These are phyloP conservation scores for Ceratocystis albifundus DNA, from an alignment of 2,329 filamentous ascomycete species.

Conservation along the genomic window DNA sequence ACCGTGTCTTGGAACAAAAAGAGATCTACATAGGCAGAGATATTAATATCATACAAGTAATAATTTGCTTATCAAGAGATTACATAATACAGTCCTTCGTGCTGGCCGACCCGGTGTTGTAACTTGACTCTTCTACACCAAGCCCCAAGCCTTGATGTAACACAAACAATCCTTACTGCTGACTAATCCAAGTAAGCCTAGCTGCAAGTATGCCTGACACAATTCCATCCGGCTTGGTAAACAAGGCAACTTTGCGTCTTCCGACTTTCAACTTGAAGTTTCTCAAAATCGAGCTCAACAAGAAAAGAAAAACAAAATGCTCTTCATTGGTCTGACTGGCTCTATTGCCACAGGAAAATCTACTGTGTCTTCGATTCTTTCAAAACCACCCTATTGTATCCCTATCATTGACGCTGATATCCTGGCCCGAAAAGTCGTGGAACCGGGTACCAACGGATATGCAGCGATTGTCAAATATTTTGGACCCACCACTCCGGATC, in stretches of 20 bases:
- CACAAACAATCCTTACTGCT: background rate
- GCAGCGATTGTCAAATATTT: constrained; percentile 72
- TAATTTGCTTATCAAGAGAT: background rate
- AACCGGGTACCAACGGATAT: constrained; percentile 80
- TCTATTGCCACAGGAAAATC: constrained; percentile 98
- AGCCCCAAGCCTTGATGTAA: background rate
- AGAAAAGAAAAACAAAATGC: constrained; percentile 50
- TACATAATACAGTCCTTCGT: background rate
- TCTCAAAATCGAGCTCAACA: background rate
- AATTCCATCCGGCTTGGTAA: too few relatives aligned
- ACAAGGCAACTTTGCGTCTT: too few relatives aligned
- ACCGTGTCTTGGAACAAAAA: background rate
- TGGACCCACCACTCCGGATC: constrained; percentile 67
- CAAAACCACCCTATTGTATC: constrained; percentile 67
- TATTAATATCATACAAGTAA: background rate
- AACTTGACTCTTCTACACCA: background rate
- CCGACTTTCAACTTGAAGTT: background rate
- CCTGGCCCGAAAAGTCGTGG: constrained; percentile 83
- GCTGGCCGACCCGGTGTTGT: background rate
- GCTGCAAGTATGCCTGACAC: too few relatives aligned
- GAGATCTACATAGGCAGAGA: background rate
- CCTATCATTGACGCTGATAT: constrained; percentile 91
- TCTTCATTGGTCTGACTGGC: constrained; percentile 89
- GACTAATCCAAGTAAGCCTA: background rate
- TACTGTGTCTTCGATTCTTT: constrained; percentile 77